A percentile compares a stretch with the other conserved stretches of the same genome.
These are phyloP conservation scores for Sclerotinia subarctica DNA, from an alignment of 2,329 filamentous ascomycete genomes.

Conservation along the genomic window DNA sequence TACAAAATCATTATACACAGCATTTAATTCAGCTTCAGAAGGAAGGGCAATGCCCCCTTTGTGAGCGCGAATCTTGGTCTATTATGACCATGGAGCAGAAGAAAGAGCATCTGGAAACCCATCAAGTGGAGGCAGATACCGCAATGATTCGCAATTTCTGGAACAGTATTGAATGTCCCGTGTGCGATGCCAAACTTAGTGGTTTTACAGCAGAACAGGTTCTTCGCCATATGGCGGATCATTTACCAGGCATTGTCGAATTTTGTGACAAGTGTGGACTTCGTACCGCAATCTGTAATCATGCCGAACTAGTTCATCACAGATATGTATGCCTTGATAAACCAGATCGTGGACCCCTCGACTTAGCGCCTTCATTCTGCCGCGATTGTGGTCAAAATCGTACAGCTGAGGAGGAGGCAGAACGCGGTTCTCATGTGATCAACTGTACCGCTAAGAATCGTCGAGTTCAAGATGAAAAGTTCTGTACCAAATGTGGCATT, in stretches of 20 bases:
- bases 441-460: not conserved
- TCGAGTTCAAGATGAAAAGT: not conserved
- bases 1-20: conserved; percentile 24
- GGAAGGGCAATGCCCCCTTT: conserved; percentile 31
- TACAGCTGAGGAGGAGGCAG: conserved; percentile 3
- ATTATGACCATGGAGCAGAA: conserved; percentile 29
- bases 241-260: conserved; percentile 28
- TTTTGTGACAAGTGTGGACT: conserved; percentile 32
- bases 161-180: conserved; percentile 28
- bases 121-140: conserved; percentile 20
- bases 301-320: conserved; percentile 23
- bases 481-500: conserved; percentile 25
- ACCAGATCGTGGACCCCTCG: not conserved
- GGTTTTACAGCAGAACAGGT: conserved; percentile 22
- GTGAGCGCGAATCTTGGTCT: conserved; percentile 28
- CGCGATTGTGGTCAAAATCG: conserved; percentile 23
- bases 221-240: conserved; percentile 29
- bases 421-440: not conserved
- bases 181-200: conserved; percentile 29
- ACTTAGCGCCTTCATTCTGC: conserved; percentile 20
- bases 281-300: conserved; percentile 15
- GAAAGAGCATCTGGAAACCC: conserved; percentile 27
- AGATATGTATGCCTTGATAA: conserved; percentile 15
- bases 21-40: conserved; percentile 28
- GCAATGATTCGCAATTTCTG: conserved; percentile 27